Evolutionary conservation across 306 rosid species (phyloP).

Genomic region (Vachellia collinsii): DNA sequence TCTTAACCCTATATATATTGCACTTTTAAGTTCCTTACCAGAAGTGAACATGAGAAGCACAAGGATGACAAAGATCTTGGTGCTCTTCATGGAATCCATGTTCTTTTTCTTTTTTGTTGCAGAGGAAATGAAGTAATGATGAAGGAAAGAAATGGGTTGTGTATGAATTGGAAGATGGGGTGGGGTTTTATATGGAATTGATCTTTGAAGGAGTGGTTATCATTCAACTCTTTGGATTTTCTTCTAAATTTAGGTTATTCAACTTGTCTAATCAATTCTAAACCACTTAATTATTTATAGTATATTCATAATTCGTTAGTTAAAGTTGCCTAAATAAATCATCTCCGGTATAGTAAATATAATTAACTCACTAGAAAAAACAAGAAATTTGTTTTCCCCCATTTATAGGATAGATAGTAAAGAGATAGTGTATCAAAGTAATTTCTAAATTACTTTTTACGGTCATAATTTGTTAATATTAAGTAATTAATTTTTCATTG

Average conservation of each 20-base stretch:
- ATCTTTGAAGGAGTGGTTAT: background rate
- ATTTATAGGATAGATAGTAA: background rate
- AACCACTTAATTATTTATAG: background rate
- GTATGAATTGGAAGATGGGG: background rate
- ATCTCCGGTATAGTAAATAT: background rate
- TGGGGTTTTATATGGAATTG: background rate
- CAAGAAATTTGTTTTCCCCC: background rate
- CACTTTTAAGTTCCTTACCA: background rate
- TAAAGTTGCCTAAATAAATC: background rate
- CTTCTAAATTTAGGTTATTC: background rate
- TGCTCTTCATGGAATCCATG: background rate
- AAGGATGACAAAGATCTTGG: conserved; percentile 6
- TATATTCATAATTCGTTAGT: background rate
- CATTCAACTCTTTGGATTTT: background rate
- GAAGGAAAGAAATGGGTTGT: background rate
- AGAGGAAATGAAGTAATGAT: background rate
- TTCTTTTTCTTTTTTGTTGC: background rate
- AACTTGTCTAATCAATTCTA: background rate
- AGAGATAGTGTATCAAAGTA: background rate
- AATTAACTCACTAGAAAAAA: background rate
- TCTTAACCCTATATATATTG: no score
- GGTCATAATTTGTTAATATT: no score
- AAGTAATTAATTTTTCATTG: no score
- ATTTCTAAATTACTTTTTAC: no score
- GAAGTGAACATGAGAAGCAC: background rate